Conservation (phyloP, 176 grass and related monocot species). For the Dendrocalamus sinicus region DNA sequence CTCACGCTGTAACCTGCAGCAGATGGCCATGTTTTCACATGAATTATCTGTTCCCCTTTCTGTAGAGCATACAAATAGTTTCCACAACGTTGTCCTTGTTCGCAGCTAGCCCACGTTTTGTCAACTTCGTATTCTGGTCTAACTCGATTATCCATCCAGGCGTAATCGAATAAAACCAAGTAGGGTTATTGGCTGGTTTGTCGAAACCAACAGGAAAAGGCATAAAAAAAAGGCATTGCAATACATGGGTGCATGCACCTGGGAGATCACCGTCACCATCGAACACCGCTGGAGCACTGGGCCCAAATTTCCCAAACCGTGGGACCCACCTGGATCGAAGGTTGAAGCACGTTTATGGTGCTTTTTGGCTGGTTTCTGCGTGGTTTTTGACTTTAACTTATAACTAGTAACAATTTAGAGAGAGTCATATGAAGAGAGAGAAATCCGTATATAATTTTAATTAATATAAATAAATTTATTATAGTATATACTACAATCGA, state of each 20-base stretch:
- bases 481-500: too few relatives aligned
- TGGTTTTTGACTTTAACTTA: too few relatives aligned
- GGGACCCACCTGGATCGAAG: not conserved
- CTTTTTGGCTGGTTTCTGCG: too few relatives aligned
- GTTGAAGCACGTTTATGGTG: too few relatives aligned
- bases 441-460: too few relatives aligned
- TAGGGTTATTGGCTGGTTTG: slow-evolving; percentile 23
- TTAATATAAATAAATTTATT: too few relatives aligned
- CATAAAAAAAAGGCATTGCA: not conserved
- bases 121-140: slow-evolving; percentile 27
- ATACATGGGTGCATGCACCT: slow-evolving; percentile 40
- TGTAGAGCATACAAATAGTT: not conserved
- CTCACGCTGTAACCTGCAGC: too few relatives aligned
- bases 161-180: slow-evolving; percentile 37
- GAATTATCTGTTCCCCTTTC: too few relatives aligned
- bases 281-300: not conserved
- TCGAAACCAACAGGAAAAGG: not conserved
- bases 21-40: too few relatives aligned
- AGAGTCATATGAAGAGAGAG: too few relatives aligned
- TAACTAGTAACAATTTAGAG: too few relatives aligned
- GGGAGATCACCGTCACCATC: slow-evolving; percentile 18
- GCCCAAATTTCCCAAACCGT: not conserved
- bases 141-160: not conserved
- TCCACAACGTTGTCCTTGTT: not conserved
- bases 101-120: slow-evolving; percentile 6